These are phyloP conservation scores for Trifolium dubium DNA, from an alignment of 306 rosid species.

Conservation along the genomic window DNA sequence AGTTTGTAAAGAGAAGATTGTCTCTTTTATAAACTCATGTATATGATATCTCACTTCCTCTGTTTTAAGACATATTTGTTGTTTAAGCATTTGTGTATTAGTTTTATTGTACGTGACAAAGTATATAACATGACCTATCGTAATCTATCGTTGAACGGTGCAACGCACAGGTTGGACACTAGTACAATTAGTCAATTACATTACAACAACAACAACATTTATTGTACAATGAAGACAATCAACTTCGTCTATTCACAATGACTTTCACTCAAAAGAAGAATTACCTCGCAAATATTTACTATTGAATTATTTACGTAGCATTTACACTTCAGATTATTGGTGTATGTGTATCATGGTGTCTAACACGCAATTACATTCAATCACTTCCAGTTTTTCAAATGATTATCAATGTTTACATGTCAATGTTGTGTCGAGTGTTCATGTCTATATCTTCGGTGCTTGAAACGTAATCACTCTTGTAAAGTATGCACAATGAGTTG, in stretches of 20 bases:
- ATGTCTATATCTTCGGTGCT: background rate
- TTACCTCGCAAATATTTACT: conserved; percentile 9
- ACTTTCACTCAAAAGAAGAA: conserved; percentile 21
- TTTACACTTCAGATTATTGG: background rate
- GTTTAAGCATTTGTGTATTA: too few relatives aligned
- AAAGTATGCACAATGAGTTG: conserved; percentile 19
- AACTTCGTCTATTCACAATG: conserved; percentile 38
- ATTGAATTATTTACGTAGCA: background rate
- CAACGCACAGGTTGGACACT: too few relatives aligned
- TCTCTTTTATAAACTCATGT: too few relatives aligned
- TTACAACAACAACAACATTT: background rate
- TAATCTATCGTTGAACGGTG: too few relatives aligned
- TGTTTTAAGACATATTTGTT: too few relatives aligned
- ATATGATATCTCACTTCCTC: too few relatives aligned
- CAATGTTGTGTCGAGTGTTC: background rate
- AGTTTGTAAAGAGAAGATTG: too few relatives aligned
- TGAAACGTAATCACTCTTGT: conserved; percentile 8
- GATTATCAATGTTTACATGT: background rate
- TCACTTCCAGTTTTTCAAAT: background rate
- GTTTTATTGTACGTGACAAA: too few relatives aligned
- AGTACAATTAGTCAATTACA: too few relatives aligned
- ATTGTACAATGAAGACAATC: conserved; percentile 33
- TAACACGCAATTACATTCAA: background rate
- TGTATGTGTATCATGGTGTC: background rate
- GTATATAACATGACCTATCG: too few relatives aligned